Evolutionary conservation across 2,329 filamentous ascomycete species (phyloP).

Genomic region (Fonsecaea pedrosoi): DNA sequence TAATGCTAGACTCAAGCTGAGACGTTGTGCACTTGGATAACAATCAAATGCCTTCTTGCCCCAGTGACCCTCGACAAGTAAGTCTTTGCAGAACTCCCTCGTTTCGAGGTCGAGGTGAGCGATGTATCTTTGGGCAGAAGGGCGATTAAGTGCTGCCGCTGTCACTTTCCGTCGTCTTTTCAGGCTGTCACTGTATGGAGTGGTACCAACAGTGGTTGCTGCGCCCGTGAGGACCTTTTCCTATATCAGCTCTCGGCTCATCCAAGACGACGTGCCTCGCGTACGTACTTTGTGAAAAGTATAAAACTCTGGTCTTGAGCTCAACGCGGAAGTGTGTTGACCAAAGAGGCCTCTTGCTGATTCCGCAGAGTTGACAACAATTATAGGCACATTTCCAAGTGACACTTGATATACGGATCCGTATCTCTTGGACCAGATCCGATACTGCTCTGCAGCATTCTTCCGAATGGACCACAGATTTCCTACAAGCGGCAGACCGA

Average conservation of each 20-base stretch:
- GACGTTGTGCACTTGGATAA: slow-evolving; percentile 71
- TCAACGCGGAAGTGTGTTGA: slow-evolving; percentile 60
- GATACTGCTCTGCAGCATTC: slow-evolving; percentile 59
- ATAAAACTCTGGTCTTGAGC: slow-evolving; percentile 63
- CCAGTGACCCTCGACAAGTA: slow-evolving; percentile 62
- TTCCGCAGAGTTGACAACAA: slow-evolving; percentile 62
- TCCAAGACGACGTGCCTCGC: not conserved
- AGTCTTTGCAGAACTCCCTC: slow-evolving; percentile 66
- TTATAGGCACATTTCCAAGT: slow-evolving; percentile 62
- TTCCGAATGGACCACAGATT: slow-evolving; percentile 44
- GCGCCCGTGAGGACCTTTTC: slow-evolving; percentile 43
- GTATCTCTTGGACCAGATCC: slow-evolving; percentile 58
- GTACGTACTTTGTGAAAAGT: slow-evolving; percentile 61
- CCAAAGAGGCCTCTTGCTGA: slow-evolving; percentile 59
- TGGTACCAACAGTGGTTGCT: slow-evolving; percentile 71
- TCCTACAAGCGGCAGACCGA: slow-evolving; percentile 60
- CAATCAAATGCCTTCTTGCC: slow-evolving; percentile 65
- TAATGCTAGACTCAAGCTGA: slow-evolving; percentile 65
- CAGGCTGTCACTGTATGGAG: slow-evolving; percentile 68
- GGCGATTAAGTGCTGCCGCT: slow-evolving; percentile 64
- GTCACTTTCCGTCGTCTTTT: slow-evolving; percentile 70
- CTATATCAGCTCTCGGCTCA: not conserved
- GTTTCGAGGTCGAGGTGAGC: slow-evolving; percentile 68
- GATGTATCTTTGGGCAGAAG: slow-evolving; percentile 57
- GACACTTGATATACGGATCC: slow-evolving; percentile 63